phyloP scores from a whole-genome alignment of 164 flowering plant genomes.

The Tetracentron sinense region DNA sequence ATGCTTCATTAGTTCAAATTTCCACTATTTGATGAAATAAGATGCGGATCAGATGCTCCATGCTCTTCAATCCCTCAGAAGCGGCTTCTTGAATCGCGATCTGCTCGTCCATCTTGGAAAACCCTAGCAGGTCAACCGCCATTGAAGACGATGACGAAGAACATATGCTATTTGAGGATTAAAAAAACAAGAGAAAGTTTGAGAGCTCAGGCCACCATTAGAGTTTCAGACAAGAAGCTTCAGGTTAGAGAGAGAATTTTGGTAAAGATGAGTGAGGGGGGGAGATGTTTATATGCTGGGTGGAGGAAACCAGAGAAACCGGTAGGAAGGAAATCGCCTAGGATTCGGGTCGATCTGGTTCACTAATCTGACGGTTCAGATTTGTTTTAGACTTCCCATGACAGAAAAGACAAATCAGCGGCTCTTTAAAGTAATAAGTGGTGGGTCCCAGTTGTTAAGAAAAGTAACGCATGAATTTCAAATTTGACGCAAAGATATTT shows the following conservation, averaged over 20 bases:
- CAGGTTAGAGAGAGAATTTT: not conserved
- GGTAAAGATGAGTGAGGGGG: not conserved
- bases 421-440: slow-evolving; percentile 4
- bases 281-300: slow-evolving; percentile 8
- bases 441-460: slow-evolving; percentile 12
- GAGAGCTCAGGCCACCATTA: slow-evolving; percentile 1
- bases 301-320: slow-evolving; percentile 21
- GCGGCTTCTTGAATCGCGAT: slow-evolving; percentile 70
- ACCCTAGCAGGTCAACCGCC: slow-evolving; percentile 55
- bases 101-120: slow-evolving; percentile 58
- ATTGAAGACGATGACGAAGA: slow-evolving; percentile 15
- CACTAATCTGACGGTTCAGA: slow-evolving; percentile 31
- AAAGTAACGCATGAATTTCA: not conserved
- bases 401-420: not conserved
- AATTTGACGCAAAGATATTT: not conserved
- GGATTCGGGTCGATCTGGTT: slow-evolving; percentile 22
- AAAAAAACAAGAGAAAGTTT: not conserved
- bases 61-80: slow-evolving; percentile 60
- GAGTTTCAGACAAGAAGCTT: not conserved
- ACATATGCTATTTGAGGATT: not conserved
- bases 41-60: slow-evolving; percentile 58
- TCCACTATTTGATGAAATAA: slow-evolving; percentile 40
- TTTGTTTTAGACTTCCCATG: slow-evolving; percentile 20
- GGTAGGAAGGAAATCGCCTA: slow-evolving; percentile 1
- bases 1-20: too few relatives aligned